Percentiles rank a stretch among this genome's conserved stretches.
phyloP scores from a whole-genome alignment of 345 rosid species.

The Litchi chinensis region DNA sequence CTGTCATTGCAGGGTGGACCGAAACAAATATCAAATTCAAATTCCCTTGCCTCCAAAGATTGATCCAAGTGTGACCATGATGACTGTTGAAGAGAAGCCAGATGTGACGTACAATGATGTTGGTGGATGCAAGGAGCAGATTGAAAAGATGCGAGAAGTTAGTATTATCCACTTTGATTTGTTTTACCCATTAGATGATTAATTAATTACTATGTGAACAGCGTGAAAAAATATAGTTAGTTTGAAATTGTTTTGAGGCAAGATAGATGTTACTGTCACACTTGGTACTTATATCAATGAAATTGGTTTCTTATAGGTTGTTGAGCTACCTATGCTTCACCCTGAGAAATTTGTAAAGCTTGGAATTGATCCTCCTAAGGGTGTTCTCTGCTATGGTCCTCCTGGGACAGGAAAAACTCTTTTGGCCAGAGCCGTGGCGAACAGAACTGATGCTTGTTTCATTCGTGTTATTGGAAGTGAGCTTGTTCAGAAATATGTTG shows the following conservation, averaged over 20 bases:
- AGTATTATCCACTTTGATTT: slow-evolving; percentile 15
- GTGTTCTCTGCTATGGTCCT: slow-evolving; percentile 98
- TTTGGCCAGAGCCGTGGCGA: slow-evolving; percentile 97
- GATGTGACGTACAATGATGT: slow-evolving; percentile 98
- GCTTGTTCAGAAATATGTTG: slow-evolving; percentile 97
- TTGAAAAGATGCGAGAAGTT: slow-evolving; percentile 97
- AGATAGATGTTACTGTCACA: neutral
- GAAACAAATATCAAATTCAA: slow-evolving; percentile 96
- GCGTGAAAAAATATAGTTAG: neutral
- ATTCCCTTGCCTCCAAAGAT: slow-evolving; percentile 98
- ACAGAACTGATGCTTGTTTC: slow-evolving; percentile 98
- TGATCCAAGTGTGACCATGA: slow-evolving; percentile 99
- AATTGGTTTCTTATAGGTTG: slow-evolving; percentile 58
- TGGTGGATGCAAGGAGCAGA: slow-evolving; percentile 98
- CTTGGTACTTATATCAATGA: neutral
- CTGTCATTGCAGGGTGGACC: slow-evolving; percentile 74
- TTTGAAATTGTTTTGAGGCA: neutral
- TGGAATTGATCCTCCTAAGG: slow-evolving; percentile 99
- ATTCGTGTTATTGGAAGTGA: slow-evolving; percentile 98
- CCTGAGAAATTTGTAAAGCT: slow-evolving; percentile 99
- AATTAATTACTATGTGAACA: neutral
- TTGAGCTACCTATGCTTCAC: slow-evolving; percentile 98
- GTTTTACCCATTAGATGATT: neutral
- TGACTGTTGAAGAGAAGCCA: slow-evolving; percentile 99
- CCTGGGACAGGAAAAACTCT: slow-evolving; percentile 98